These are phyloP conservation scores for Colletotrichum navitas DNA, from an alignment of 2,329 filamentous ascomycete genomes.

Conservation along the genomic window DNA sequence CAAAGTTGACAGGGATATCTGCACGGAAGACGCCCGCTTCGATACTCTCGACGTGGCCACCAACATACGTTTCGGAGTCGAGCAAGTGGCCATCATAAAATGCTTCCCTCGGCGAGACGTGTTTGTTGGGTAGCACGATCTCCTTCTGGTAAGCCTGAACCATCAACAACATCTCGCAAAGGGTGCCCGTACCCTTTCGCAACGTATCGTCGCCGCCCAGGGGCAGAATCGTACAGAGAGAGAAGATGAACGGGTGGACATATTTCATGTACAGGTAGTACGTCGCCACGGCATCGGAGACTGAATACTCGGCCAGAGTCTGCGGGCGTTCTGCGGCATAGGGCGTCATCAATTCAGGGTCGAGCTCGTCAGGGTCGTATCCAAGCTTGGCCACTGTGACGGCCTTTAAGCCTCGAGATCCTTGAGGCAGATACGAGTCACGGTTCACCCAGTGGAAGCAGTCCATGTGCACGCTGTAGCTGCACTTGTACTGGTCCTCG, in stretches of 20 bases:
- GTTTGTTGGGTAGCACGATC: slow-evolving; percentile 96
- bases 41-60: slow-evolving; percentile 98
- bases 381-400: slow-evolving; percentile 98
- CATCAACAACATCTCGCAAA: slow-evolving; percentile 99
- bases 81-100: slow-evolving; percentile 98
- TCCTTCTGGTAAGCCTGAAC: slow-evolving; percentile 94
- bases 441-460: slow-evolving; percentile 99
- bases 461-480: slow-evolving; percentile 98
- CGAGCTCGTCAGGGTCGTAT: slow-evolving; percentile 97
- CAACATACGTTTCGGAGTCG: slow-evolving; percentile 97
- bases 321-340: slow-evolving; percentile 92
- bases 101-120: slow-evolving; percentile 87
- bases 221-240: slow-evolving; percentile 94
- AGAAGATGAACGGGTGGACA: slow-evolving; percentile 99
- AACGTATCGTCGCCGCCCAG: slow-evolving; percentile 92
- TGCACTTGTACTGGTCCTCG: slow-evolving; percentile 96
- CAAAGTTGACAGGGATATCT: slow-evolving; percentile 95
- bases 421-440: slow-evolving; percentile 97
- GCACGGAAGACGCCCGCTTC: slow-evolving; percentile 97
- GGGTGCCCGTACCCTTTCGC: slow-evolving; percentile 94
- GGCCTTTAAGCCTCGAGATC: slow-evolving; percentile 95
- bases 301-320: slow-evolving; percentile 95
- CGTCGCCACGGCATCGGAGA: slow-evolving; percentile 97
- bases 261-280: slow-evolving; percentile 99
- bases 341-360: slow-evolving; percentile 96